Percentiles rank a stretch among this genome's conserved stretches.
These are phyloP conservation scores for Boechera divaricarpa DNA, from an alignment of 345 rosid species.

Conservation along the genomic window DNA sequence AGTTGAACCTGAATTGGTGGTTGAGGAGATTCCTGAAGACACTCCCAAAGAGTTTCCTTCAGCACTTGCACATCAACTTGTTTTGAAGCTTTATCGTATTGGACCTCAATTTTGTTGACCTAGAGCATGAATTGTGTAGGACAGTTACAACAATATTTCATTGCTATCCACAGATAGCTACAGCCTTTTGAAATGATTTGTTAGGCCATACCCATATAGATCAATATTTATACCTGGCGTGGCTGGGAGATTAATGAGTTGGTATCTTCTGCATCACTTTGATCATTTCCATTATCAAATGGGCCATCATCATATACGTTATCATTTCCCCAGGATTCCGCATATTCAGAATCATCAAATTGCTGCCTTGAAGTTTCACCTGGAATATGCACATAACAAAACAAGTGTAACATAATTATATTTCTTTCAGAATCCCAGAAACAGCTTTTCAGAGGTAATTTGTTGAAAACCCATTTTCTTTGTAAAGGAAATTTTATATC, in stretches of 20 bases:
- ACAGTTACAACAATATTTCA: constrained; percentile 5
- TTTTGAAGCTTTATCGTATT: constrained; percentile 86
- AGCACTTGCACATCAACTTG: constrained; percentile 91
- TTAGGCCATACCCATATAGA: constrained; percentile 21
- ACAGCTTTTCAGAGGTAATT: not conserved
- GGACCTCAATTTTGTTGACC: constrained; percentile 84
- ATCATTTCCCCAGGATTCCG: constrained; percentile 69
- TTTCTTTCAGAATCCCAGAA: not conserved
- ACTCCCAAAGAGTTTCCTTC: constrained; percentile 88
- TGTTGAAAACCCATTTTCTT: constrained; percentile 17
- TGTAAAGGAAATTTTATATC: not conserved
- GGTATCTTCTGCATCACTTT: constrained; percentile 66
- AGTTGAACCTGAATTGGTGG: constrained; percentile 52
- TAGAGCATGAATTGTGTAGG: constrained; percentile 38
- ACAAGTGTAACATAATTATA: not conserved
- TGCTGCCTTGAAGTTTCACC: constrained; percentile 57
- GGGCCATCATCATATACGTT: constrained; percentile 56
- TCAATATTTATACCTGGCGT: constrained; percentile 68
- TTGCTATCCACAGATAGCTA: constrained; percentile 2
- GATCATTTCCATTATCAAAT: constrained; percentile 60
- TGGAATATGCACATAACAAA: constrained; percentile 45
- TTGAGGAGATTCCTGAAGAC: constrained; percentile 60
- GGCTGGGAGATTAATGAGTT: constrained; percentile 81
- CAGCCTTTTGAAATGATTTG: constrained; percentile 18
- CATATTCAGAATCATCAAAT: constrained; percentile 56